phyloP scores from a whole-genome alignment of 2,329 filamentous ascomycete species.

The Phoma herbarum region DNA sequence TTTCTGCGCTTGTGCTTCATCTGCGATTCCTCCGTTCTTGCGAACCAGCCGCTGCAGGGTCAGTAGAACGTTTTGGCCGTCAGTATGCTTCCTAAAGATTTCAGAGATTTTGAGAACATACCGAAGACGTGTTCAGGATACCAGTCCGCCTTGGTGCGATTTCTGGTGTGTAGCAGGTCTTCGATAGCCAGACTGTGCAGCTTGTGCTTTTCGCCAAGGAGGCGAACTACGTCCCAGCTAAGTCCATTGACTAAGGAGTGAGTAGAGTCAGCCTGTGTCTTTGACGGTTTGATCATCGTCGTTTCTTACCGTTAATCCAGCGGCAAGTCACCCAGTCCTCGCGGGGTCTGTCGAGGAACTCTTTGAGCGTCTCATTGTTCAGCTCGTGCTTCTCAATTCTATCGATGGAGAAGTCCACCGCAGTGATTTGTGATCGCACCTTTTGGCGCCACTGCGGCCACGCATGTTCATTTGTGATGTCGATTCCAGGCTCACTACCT shows the following conservation, averaged over 20 bases:
- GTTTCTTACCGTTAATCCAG: slow-evolving; percentile 88
- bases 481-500: slow-evolving; percentile 54
- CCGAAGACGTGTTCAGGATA: slow-evolving; percentile 72
- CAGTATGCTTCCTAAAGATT: background rate
- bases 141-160: slow-evolving; percentile 91
- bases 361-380: slow-evolving; percentile 72
- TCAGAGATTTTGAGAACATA: slow-evolving; percentile 25
- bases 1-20: slow-evolving; percentile 28
- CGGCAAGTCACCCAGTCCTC: slow-evolving; percentile 77
- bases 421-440: slow-evolving; percentile 75
- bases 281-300: background rate
- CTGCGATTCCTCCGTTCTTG: slow-evolving; percentile 53
- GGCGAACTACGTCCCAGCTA: slow-evolving; percentile 89
- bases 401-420: slow-evolving; percentile 81
- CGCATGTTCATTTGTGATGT: slow-evolving; percentile 51
- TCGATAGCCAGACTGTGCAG: slow-evolving; percentile 86
- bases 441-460: slow-evolving; percentile 55
- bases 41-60: slow-evolving; percentile 83
- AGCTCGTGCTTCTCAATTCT: slow-evolving; percentile 72
- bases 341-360: slow-evolving; percentile 70
- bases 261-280: background rate
- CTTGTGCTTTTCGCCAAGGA: slow-evolving; percentile 77
- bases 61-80: slow-evolving; percentile 62
- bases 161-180: slow-evolving; percentile 84
- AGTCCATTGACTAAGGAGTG: slow-evolving; percentile 73